Conservation (phyloP, 768 basidiomycete genomes). For the Hericium rajendrae region DNA sequence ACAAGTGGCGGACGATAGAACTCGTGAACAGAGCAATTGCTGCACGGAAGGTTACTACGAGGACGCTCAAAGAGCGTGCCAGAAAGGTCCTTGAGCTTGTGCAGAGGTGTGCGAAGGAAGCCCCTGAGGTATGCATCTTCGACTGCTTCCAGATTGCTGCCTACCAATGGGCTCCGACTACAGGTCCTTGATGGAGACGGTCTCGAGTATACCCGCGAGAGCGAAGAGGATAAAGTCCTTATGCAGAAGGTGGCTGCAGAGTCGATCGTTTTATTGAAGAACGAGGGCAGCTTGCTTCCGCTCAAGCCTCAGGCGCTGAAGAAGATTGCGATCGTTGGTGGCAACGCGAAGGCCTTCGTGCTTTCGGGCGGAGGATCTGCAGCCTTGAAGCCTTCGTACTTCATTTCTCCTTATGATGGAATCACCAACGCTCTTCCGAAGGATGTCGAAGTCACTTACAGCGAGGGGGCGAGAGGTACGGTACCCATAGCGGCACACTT, state of each 20-base stretch:
- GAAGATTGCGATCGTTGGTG: conserved; percentile 69
- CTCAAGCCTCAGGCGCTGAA: conserved; percentile 36
- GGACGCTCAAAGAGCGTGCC: conserved; percentile 59
- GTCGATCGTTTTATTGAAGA: conserved; percentile 71
- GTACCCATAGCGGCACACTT: neutral
- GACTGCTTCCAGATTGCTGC: neutral
- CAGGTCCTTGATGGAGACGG: conserved; percentile 68
- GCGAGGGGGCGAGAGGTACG: conserved; percentile 61
- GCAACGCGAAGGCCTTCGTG: conserved; percentile 54
- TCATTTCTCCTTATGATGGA: conserved; percentile 69
- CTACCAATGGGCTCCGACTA: neutral
- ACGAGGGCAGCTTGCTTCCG: conserved; percentile 45
- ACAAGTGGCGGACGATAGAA: conserved; percentile 69
- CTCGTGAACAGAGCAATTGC: conserved; percentile 51
- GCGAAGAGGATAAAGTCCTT: conserved; percentile 48
- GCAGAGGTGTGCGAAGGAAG: conserved; percentile 55
- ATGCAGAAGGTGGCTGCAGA: conserved; percentile 61
- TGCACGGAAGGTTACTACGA: conserved; percentile 54
- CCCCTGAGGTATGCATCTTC: conserved; percentile 43
- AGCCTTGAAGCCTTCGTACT: conserved; percentile 64
- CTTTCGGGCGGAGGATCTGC: conserved; percentile 69
- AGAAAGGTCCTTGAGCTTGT: conserved; percentile 57
- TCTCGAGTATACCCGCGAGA: conserved; percentile 52
- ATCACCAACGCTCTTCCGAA: conserved; percentile 48
- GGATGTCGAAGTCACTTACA: conserved; percentile 48